These are phyloP conservation scores for Aspergillus tubingensis DNA, from an alignment of 2,329 filamentous ascomycete species.

Conservation along the genomic window DNA sequence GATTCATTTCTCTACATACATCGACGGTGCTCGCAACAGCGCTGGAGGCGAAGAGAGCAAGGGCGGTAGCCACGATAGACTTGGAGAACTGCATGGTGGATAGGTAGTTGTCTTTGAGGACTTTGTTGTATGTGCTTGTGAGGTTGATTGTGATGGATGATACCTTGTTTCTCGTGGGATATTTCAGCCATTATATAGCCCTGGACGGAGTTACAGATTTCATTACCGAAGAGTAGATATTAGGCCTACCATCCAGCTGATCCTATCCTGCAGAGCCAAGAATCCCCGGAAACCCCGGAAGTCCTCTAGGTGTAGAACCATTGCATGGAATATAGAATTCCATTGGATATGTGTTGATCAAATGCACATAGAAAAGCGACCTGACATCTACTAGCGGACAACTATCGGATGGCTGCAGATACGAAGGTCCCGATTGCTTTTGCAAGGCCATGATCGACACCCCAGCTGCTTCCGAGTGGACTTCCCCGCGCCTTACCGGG, in stretches of 20 bases:
- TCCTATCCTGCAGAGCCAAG: too few relatives aligned
- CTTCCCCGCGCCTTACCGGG: neutral
- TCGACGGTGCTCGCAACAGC: neutral
- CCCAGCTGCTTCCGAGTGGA: neutral
- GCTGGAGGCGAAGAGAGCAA: neutral
- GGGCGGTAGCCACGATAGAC: neutral
- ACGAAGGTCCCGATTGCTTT: too few relatives aligned
- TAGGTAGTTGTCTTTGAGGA: neutral
- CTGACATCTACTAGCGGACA: too few relatives aligned
- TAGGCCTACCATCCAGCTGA: too few relatives aligned
- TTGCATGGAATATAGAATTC: too few relatives aligned
- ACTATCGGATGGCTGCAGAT: too few relatives aligned
- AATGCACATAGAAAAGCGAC: too few relatives aligned
- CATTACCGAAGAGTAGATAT: neutral
- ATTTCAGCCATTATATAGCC: neutral
- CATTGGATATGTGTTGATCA: too few relatives aligned
- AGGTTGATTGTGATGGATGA: neutral
- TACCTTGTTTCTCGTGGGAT: neutral
- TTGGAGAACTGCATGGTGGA: neutral
- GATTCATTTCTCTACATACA: neutral
- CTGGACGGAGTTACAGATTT: neutral
- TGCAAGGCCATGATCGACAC: neutral
- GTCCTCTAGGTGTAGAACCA: too few relatives aligned
- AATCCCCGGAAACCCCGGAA: too few relatives aligned
- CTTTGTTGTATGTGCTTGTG: neutral